Evolutionary conservation across 768 basidiomycete species (phyloP).

Genomic region (Boletus sp.): DNA sequence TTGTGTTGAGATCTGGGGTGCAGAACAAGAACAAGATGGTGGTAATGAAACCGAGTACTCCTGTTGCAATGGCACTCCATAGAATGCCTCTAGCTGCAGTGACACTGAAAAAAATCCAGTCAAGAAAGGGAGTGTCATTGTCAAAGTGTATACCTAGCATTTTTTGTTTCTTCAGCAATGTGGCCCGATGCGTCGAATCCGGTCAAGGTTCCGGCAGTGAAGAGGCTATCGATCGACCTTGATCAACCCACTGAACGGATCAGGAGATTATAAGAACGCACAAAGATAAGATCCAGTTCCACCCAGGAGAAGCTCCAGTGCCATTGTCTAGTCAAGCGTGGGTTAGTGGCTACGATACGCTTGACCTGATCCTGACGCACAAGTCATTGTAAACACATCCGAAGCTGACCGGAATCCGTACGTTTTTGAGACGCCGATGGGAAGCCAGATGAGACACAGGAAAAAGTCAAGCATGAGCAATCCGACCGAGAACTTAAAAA

Average conservation of each 20-base stretch:
- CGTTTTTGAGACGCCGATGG: conserved; percentile 83
- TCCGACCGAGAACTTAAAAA: conserved; percentile 75
- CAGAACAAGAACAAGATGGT: conserved; percentile 84
- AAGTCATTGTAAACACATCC: conserved; percentile 81
- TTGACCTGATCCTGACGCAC: conserved; percentile 47
- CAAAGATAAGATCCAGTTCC: conserved; percentile 94
- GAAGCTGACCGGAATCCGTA: conserved; percentile 85
- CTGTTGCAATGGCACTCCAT: conserved; percentile 73
- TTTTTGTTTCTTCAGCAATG: conserved; percentile 86
- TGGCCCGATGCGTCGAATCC: conserved; percentile 91
- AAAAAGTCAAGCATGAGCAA: conserved; percentile 86
- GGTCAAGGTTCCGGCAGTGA: conserved; percentile 83
- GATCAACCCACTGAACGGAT: neutral
- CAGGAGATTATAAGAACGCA: conserved; percentile 32
- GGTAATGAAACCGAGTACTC: conserved; percentile 73
- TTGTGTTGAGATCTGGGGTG: conserved; percentile 70
- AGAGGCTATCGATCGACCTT: conserved; percentile 65
- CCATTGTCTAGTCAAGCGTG: conserved; percentile 64
- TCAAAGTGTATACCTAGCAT: conserved; percentile 51
- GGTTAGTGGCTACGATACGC: neutral
- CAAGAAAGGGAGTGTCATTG: neutral
- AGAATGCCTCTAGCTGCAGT: conserved; percentile 83
- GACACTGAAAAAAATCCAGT: conserved; percentile 43
- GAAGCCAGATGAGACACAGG: conserved; percentile 88
- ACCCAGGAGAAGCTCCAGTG: conserved; percentile 79